Evolutionary conservation across 805 yeast species (phyloP).

Genomic region (Nakazawaea ambrosiae): DNA sequence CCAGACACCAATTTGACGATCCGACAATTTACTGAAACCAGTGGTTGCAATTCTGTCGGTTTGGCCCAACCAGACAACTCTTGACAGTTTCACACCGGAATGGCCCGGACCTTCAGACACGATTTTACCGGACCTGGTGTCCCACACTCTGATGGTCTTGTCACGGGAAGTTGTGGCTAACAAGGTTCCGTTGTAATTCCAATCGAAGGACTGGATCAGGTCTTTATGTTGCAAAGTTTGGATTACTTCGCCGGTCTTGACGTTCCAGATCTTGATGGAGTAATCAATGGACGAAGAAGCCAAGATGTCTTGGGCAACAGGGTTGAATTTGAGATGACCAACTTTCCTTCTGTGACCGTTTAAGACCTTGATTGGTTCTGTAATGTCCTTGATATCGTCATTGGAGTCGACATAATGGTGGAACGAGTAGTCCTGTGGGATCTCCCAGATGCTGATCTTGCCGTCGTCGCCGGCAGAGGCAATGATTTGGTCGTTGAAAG

Average conservation of each 20-base stretch:
- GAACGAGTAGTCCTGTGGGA: constrained; percentile 77
- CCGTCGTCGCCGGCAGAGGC: constrained; percentile 81
- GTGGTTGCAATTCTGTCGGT: constrained; percentile 83
- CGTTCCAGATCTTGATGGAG: constrained; percentile 86
- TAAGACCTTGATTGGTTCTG: constrained; percentile 63
- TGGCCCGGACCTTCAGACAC: constrained; percentile 86
- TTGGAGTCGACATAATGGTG: constrained; percentile 46
- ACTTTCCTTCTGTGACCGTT: constrained; percentile 91
- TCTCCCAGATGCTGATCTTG: constrained; percentile 77
- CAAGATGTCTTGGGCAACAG: constrained; percentile 77
- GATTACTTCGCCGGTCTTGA: constrained; percentile 64
- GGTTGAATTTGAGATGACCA: constrained; percentile 87
- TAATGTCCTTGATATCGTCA: constrained; percentile 52
- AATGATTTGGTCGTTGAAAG: constrained; percentile 69
- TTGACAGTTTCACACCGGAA: constrained; percentile 83
- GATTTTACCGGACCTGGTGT: constrained; percentile 66
- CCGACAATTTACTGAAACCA: constrained; percentile 88
- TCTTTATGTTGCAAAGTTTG: constrained; percentile 81
- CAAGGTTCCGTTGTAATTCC: constrained; percentile 82
- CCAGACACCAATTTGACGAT: constrained; percentile 95
- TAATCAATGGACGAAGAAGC: constrained; percentile 91
- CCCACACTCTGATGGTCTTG: constrained; percentile 88
- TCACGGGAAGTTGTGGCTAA: constrained; percentile 90
- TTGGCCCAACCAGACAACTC: constrained; percentile 89
- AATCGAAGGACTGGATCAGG: constrained; percentile 86